These are phyloP conservation scores for Populus hybrid DNA, from an alignment of 441 rosid species.

Conservation along the genomic window DNA sequence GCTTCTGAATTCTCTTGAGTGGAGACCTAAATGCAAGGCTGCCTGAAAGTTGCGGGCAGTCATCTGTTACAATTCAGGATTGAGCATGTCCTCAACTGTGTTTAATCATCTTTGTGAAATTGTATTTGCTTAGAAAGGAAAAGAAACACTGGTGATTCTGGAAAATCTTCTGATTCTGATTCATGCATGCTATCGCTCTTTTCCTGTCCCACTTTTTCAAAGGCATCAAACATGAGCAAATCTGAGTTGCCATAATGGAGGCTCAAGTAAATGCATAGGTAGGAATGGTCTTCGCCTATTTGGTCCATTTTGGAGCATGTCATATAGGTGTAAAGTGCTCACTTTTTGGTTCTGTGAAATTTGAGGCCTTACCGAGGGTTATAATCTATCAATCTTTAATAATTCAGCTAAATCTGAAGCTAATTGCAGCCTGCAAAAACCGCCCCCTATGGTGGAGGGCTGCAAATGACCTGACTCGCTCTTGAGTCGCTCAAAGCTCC, in stretches of 20 bases:
- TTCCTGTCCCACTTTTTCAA: background rate
- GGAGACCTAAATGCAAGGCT: slow-evolving; percentile 17
- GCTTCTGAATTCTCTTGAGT: slow-evolving; percentile 4
- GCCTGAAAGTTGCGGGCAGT: slow-evolving; percentile 6
- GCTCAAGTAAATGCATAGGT: background rate
- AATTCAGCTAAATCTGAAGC: background rate
- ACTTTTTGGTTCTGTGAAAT: background rate
- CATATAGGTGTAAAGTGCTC: background rate
- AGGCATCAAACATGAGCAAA: background rate
- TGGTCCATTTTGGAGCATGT: no score
- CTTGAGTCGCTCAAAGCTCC: background rate
- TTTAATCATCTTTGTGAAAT: slow-evolving; percentile 16
- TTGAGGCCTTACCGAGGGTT: background rate
- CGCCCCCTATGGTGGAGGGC: background rate
- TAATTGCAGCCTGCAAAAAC: background rate
- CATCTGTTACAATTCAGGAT: slow-evolving; percentile 16
- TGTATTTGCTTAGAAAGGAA: slow-evolving; percentile 4
- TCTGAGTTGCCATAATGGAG: background rate
- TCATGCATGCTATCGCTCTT: background rate
- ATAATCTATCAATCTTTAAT: background rate
- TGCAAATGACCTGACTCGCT: background rate
- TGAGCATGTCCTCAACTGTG: slow-evolving; percentile 22
- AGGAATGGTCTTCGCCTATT: no score
- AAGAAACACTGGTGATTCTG: background rate
- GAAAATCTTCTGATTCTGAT: background rate